Base-by-base conservation (phyloP, 306 rosid genomes). In the Begonia fuchsioides region DNA sequence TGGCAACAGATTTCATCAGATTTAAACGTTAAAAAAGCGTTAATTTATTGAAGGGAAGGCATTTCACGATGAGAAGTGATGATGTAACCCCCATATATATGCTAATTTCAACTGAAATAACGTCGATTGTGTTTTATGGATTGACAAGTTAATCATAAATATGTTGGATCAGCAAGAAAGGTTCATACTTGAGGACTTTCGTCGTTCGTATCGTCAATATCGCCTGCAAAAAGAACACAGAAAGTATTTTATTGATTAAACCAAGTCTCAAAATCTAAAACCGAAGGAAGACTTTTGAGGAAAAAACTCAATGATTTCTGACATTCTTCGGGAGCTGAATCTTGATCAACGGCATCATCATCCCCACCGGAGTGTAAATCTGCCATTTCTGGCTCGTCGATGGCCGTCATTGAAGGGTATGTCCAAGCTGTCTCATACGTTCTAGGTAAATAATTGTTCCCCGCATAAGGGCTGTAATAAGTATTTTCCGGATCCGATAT, bases 281-380 rank as follows among this genome's bases (percentile, higher is more conserved):
- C 16, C 15, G 9, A 12, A 8, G 26, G 6, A 39, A 46, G 14
- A 35, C 17, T 48, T 10, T 19, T n/a, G n/a, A n/a, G 4, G 44
- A 14, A 38, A 60, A 13, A 41, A 50, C 55, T 11, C 45, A 11
- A 6, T 26, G 47, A 9, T 14, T 50, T 76, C 93, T 78, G 54
- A 88, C 96, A 76, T 72, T 83, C 93, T 72, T 83, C 97, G 2
- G 90, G 81, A 46, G 68, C 68, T 35, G 80, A 67, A 51, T 83
- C 82, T 73, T 52, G 71, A 68, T 60, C 75, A 2, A 50, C 47
- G 47, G 18, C 66, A 17, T 70, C 86, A 32, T 81, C 86, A 44
- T 78, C 83, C 63, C 64, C 74, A 17, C 64, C 74, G 16, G 72
- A 70, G n/a, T 72, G 86, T 32, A 80, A 66, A 44, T 68, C 75